Percentiles rank a stretch among this genome's conserved stretches.
phyloP scores from a whole-genome alignment of 2,329 filamentous ascomycete species.

The Fusarium sp. region DNA sequence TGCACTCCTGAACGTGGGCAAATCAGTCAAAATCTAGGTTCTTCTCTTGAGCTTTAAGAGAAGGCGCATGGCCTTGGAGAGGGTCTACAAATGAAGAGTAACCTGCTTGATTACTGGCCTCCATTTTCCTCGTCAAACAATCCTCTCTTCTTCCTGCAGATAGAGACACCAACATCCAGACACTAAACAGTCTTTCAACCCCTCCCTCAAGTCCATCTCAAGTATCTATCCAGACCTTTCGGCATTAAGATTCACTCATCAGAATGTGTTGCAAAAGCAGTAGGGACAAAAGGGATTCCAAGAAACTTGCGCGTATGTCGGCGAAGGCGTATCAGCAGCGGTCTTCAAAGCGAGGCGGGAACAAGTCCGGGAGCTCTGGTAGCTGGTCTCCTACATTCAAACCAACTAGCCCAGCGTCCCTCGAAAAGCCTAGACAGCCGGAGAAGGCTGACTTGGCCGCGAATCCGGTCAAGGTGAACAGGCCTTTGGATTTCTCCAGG shows the following conservation, averaged over 20 bases:
- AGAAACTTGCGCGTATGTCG: neutral
- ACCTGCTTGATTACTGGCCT: neutral
- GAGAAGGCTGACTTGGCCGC: neutral
- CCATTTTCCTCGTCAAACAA: neutral
- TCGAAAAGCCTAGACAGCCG: neutral
- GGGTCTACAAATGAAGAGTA: neutral
- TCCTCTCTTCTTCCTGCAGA: neutral
- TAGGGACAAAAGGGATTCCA: neutral
- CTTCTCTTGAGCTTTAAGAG: neutral
- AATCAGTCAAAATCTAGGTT: neutral
- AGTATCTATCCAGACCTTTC: neutral
- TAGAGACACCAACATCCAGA: neutral
- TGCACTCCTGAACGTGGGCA: neutral
- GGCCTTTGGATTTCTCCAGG: neutral
- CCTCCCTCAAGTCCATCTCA: neutral
- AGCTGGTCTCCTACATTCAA: neutral
- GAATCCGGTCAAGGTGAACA: neutral
- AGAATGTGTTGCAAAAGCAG: neutral
- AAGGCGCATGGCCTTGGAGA: neutral
- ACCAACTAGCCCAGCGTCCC: neutral
- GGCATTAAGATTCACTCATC: neutral
- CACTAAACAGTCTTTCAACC: neutral
- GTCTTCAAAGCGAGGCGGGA: neutral
- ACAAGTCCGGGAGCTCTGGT: neutral
- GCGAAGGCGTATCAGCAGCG: too few species aligned